These are phyloP conservation scores for Bruguiera gymnorhiza DNA, from an alignment of 345 rosid species.

Conservation along the genomic window DNA sequence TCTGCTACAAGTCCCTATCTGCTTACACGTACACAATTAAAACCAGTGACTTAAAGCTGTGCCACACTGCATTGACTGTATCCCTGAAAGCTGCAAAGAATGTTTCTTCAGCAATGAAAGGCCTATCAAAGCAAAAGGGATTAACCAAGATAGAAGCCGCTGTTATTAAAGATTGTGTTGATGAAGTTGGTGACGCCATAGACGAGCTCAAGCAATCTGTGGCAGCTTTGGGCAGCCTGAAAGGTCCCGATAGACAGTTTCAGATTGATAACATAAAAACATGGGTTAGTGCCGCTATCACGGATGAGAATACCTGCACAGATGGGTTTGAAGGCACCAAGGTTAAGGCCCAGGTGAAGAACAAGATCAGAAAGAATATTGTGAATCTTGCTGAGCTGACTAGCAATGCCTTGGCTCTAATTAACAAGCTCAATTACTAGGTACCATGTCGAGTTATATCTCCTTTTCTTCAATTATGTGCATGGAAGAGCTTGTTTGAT, in stretches of 20 bases:
- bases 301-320: slow-evolving; percentile 63
- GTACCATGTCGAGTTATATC: not conserved
- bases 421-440: slow-evolving; percentile 31
- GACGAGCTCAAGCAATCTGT: slow-evolving; percentile 53
- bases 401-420: slow-evolving; percentile 66
- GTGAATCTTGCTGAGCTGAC: slow-evolving; percentile 41
- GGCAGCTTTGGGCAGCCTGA: slow-evolving; percentile 29
- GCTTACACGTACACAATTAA: slow-evolving; percentile 31
- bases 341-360: slow-evolving; percentile 41
- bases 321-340: slow-evolving; percentile 53
- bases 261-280: slow-evolving; percentile 46
- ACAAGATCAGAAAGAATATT: slow-evolving; percentile 36
- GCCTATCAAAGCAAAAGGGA: not conserved
- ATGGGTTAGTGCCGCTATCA: slow-evolving; percentile 67
- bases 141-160: slow-evolving; percentile 30
- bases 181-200: slow-evolving; percentile 39
- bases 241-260: slow-evolving; percentile 19
- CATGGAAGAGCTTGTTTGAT: too few species aligned
- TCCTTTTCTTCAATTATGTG: not conserved
- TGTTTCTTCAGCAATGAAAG: not conserved
- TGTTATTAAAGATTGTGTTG: slow-evolving; percentile 49
- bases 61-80: slow-evolving; percentile 15
- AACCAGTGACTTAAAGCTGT: slow-evolving; percentile 26
- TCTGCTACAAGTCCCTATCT: slow-evolving; percentile 40
- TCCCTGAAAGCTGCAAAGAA: not conserved